Conservation (phyloP, 1,284 basidiomycete species). For the Vanrija humicola region DNA sequence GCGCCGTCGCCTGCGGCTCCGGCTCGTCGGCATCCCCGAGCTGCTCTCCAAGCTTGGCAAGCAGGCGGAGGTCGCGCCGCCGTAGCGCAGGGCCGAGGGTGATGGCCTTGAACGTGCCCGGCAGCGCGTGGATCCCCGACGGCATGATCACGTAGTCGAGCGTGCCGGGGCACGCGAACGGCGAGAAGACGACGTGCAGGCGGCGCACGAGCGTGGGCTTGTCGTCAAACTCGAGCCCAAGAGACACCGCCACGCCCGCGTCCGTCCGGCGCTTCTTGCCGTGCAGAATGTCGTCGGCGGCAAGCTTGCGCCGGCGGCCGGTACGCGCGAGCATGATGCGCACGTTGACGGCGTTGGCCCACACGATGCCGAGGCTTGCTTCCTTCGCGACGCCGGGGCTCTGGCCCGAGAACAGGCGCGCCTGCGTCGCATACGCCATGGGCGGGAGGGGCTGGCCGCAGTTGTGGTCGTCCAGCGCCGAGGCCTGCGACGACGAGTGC, state of each 20-base stretch:
- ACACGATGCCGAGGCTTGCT: conserved; percentile 76
- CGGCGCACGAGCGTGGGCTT: conserved; percentile 48
- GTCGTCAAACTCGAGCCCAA: conserved; percentile 8
- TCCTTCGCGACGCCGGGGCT: conserved; percentile 62
- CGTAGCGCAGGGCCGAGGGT: conserved; percentile 20
- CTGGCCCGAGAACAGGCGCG: conserved; percentile 66
- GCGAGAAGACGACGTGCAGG: conserved; percentile 67
- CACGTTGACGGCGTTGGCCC: conserved; percentile 83
- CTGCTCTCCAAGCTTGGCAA: background rate
- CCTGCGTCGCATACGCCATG: conserved; percentile 65
- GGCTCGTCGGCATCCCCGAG: background rate
- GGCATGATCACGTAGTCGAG: conserved; percentile 68
- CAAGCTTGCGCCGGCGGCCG: conserved; percentile 59
- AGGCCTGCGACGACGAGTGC: background rate
- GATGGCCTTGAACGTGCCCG: conserved; percentile 17
- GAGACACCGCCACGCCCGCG: background rate
- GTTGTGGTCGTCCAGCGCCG: background rate
- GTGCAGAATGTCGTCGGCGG: conserved; percentile 29
- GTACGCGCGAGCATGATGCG: conserved; percentile 78
- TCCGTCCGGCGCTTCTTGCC: background rate
- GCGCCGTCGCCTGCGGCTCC: background rate
- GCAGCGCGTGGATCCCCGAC: conserved; percentile 54
- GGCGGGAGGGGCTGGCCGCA: conserved; percentile 24
- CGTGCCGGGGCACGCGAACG: conserved; percentile 57
- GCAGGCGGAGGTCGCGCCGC: conserved; percentile 8